Evolutionary conservation across 768 basidiomycete species (phyloP), one percentile per base, ranked within the genome.

Genomic region (Kwoniella botswanensis): DNA sequence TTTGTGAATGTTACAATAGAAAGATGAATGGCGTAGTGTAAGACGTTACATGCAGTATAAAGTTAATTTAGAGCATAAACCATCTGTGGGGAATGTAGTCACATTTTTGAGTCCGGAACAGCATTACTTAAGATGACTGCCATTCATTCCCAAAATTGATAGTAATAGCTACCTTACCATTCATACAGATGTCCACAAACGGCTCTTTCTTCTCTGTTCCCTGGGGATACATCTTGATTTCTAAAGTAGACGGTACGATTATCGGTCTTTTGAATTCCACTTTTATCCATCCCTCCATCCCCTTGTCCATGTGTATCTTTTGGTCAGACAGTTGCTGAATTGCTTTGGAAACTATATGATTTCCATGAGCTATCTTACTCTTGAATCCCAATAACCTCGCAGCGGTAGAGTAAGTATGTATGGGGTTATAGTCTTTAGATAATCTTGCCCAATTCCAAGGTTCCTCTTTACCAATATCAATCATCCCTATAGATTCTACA

Each of bases 371-470:
- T n/a, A 76, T 74, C 7, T 41, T 67, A 11, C 26, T 29, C 22
- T 52, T 62, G 54, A 76, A 67, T 2, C 75, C 75, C 12, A 76
- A 53, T 3, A 73, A 29, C 61, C 44, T 71, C 11, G 75, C 75
- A n/a, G 63, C 66, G 22, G 69, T 9, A 35, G 24, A 15, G 10
- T 65, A 70, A 9, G 70, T 56, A 50, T 76, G 75, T 35, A 76
- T 76, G 3, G 73, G 75, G 50, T 76, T 76, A 66, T 74, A 76
- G 46, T 76, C 75, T 55, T 71, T 71, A 4, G 67, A 76, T 4
- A 76, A 58, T 2, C 44, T 7, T 4, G 75, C 73, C 75, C 75
- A 76, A 17, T 21, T 26, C 9, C n/a, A 15, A 7, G 71, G 71
- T 52, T 76, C 74, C 46, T 65, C 18, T 3, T 59, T 18, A 2